Conservation (phyloP, 192 early-diverging fungal species). For the Coemansia aciculifera region DNA sequence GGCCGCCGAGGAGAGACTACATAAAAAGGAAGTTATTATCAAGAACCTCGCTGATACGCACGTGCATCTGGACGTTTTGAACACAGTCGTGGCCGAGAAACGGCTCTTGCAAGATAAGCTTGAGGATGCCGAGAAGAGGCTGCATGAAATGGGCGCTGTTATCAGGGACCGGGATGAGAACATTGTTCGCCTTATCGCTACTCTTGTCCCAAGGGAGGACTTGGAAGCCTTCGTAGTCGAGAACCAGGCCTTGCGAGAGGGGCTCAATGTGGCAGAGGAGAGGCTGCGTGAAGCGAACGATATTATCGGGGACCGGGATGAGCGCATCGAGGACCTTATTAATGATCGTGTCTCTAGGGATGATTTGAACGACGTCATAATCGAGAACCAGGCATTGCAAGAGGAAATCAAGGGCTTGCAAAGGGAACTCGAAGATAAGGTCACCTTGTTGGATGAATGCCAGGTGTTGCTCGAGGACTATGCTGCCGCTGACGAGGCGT, state of each 20-base stretch:
- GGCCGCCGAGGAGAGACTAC: conserved; percentile 42
- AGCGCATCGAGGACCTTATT: conserved; percentile 44
- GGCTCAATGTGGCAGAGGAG: conserved; percentile 12
- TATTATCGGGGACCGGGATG: conserved; percentile 35
- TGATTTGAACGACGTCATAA: conserved; percentile 49
- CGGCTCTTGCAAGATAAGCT: conserved; percentile 10
- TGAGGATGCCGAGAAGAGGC: conserved; percentile 39
- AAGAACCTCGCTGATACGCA: no score
- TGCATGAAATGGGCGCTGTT: conserved; percentile 44
- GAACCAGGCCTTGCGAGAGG: no score
- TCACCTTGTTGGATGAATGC: conserved; percentile 44
- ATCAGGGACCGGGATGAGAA: conserved; percentile 28
- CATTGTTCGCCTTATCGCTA: no score
- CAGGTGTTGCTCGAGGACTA: conserved; percentile 50
- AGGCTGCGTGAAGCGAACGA: conserved; percentile 44
- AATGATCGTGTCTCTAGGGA: conserved; percentile 47
- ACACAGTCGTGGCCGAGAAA: no score
- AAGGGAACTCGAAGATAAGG: conserved; percentile 41
- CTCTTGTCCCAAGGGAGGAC: no score
- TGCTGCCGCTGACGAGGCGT: conserved; percentile 18
- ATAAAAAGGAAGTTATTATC: conserved; percentile 32
- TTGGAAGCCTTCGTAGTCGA: no score
- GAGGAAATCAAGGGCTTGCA: background rate
- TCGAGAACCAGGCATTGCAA: conserved; percentile 18
- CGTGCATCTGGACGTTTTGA: no score